Percentiles rank a stretch among this genome's conserved stretches.
Evolutionary conservation across 2,329 filamentous ascomycete genomes (phyloP).

Genomic region (Fusarium caatingaense): DNA sequence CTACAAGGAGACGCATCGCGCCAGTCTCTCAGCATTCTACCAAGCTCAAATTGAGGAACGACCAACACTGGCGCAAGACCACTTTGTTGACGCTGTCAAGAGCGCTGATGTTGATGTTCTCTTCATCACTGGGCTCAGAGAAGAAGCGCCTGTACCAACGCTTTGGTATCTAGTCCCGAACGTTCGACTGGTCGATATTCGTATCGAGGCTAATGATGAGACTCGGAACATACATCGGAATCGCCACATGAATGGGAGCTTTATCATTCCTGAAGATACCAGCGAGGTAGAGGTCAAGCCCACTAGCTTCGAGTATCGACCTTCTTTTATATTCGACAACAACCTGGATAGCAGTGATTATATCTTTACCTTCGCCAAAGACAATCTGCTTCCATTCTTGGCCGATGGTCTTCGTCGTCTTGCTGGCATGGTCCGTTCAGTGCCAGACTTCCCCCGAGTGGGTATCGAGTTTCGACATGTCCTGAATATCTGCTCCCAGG

Average conservation of each 20-base stretch:
- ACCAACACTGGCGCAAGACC: conserved; percentile 61
- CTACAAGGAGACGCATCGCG: conserved; percentile 72
- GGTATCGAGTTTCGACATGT: conserved; percentile 69
- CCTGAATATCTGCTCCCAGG: conserved; percentile 64
- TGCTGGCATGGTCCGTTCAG: conserved; percentile 59
- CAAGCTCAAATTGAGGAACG: conserved; percentile 55
- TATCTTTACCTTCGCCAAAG: conserved; percentile 55
- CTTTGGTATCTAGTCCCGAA: conserved; percentile 66
- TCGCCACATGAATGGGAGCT: neutral
- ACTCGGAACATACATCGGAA: conserved; percentile 54
- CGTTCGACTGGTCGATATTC: conserved; percentile 65
- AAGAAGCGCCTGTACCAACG: conserved; percentile 65
- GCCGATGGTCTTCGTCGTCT: conserved; percentile 60
- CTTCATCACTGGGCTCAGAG: conserved; percentile 72
- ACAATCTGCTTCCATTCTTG: conserved; percentile 58
- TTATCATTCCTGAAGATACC: fast-evolving
- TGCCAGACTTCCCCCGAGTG: conserved; percentile 62
- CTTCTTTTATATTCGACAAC: conserved; percentile 65
- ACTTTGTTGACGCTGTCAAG: conserved; percentile 61
- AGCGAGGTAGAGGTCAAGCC: neutral
- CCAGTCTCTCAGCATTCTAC: conserved; percentile 64
- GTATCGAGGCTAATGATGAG: conserved; percentile 55
- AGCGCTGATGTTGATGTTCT: conserved; percentile 63
- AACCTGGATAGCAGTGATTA: conserved; percentile 55
- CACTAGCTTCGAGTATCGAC: conserved; percentile 47